Conservation (phyloP, 306 rosid species). For the Glycine latifolia region DNA sequence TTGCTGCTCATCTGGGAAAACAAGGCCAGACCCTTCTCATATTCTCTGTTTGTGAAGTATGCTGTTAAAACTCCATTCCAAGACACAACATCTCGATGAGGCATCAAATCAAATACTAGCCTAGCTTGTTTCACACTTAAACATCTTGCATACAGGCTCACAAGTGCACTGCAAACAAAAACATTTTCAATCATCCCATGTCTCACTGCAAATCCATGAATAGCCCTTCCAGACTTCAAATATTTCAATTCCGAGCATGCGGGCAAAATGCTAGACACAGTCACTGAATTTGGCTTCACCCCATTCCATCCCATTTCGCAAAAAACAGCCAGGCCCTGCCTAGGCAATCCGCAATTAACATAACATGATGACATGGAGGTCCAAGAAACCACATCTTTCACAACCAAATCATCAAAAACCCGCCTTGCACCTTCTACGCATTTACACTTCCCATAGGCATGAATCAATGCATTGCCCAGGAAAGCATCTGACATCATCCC, state of each 20-base stretch:
- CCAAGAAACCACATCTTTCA: conserved; percentile 58
- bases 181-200: conserved; percentile 52
- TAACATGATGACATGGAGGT: conserved; percentile 53
- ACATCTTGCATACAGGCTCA: conserved; percentile 62
- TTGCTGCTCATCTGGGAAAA: conserved; percentile 53
- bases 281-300: conserved; percentile 51
- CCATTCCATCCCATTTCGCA: conserved; percentile 52
- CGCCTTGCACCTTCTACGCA: conserved; percentile 49
- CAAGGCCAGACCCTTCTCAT: conserved; percentile 55
- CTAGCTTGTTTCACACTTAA: conserved; percentile 53
- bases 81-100: conserved; percentile 57
- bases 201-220: conserved; percentile 60
- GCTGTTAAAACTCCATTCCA: conserved; percentile 67
- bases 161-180: conserved; percentile 55
- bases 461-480: conserved; percentile 53
- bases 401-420: conserved; percentile 55
- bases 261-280: conserved; percentile 57
- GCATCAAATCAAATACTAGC: conserved; percentile 56
- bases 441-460: conserved; percentile 59
- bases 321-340: conserved; percentile 45
- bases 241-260: conserved; percentile 56
- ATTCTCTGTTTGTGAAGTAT: conserved; percentile 56
- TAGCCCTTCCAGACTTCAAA: conserved; percentile 50
- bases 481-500: conserved; percentile 53
- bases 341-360: conserved; percentile 49